Conservation (phyloP, 2,329 filamentous ascomycete genomes). For the Thielaviopsis populi region DNA sequence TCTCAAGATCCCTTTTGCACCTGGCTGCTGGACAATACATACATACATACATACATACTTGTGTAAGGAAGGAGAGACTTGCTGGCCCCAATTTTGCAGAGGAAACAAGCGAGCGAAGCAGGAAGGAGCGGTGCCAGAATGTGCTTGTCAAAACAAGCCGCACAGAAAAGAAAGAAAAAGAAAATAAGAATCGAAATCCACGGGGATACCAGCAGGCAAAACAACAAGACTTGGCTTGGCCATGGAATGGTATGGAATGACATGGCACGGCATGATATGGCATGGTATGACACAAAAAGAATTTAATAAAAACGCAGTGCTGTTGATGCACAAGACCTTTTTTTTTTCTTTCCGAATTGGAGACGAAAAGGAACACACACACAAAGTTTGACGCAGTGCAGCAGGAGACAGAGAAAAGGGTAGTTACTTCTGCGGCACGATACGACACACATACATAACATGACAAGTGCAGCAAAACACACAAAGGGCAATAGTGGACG, state of each 20-base stretch:
- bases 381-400: neutral
- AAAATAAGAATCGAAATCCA: neutral
- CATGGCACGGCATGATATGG: neutral
- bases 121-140: conserved; percentile 3
- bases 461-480: neutral
- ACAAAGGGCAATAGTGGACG: neutral
- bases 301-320: neutral
- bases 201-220: neutral
- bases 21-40: neutral
- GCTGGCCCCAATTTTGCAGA: neutral
- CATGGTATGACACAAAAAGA: neutral
- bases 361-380: neutral
- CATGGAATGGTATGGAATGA: neutral
- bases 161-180: neutral
- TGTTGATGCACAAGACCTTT: neutral
- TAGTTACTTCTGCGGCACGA: neutral
- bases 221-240: neutral
- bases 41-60: too few species aligned
- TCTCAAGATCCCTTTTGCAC: neutral
- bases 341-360: neutral
- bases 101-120: neutral
- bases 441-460: neutral
- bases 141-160: neutral
- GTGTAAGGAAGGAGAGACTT: too few species aligned
- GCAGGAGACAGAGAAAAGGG: neutral